Evolutionary conservation across 345 rosid genomes (phyloP), one percentile per base, ranked within the genome.

Genomic region (Bruguiera gymnorhiza): DNA sequence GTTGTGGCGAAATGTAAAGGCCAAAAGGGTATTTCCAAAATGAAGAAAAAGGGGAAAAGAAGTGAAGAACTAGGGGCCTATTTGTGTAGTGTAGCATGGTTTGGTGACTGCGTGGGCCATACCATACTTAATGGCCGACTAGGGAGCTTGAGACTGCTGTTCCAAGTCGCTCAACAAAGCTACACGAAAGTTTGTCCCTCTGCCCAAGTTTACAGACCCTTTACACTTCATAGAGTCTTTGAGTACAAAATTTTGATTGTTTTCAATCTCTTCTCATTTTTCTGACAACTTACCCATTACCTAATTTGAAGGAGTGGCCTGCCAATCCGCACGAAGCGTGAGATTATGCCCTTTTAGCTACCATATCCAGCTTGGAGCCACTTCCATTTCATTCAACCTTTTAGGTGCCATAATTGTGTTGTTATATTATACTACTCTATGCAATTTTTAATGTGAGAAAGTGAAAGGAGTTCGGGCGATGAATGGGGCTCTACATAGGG

Each of bases 91-190:
- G 69, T 62, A 27, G 66, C 16, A 50, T 4, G 75, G 75, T 66
- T 77, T 61, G 83, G 80, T 76, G 78, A 50, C 15, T 1, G 0
- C 8, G 75, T 68, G 79, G 83, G 55, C 65, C 80, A 11, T n/a
- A 2, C 11, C 26, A 19, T 50, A 70, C 13, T 71, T 37, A 71
- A 63, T 79, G 70, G 76, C 76, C 73, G 73, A 63, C 76, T 67
- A 26, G 29, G 32, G 59, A 53, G 52, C 67, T 66, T 15, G 50
- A 26, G 57, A 67, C 69, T 57, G 48, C 57, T 65, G 30, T 63
- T 60, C 62, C 3, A 36, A 56, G 74, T 71, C 68, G 62, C 77
- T 21, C 21, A 18, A n/a, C 55, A 46, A 31, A 50, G 69, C 62
- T 62, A 77, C 77, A 77, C 34, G 68, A 69, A 75, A 58, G 43